A percentile compares a stretch with the other conserved stretches of the same genome.
Evolutionary conservation across 2,329 filamentous ascomycete species (phyloP).

Genomic region (Paramyrothecium sp.): DNA sequence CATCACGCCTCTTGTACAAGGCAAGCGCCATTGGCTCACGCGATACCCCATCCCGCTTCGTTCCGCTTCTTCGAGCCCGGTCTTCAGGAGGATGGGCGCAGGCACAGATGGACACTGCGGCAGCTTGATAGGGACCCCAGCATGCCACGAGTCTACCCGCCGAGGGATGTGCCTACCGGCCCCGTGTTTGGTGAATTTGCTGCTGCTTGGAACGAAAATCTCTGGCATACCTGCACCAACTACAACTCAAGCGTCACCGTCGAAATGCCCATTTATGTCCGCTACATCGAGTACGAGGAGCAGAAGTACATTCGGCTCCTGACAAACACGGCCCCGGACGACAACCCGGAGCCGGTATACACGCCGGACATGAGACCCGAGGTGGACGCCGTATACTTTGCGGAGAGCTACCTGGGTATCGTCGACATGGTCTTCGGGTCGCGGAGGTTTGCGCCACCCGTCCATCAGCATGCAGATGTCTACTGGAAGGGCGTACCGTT

Average conservation of each 20-base stretch:
- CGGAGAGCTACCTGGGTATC: not conserved
- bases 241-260: not conserved
- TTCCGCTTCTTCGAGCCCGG: not conserved
- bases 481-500: not conserved
- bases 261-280: not conserved
- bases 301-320: not conserved
- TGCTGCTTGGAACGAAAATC: not conserved
- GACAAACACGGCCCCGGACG: not conserved
- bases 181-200: not conserved
- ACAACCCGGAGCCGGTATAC: not conserved
- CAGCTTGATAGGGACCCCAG: not conserved
- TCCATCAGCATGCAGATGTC: not conserved
- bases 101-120: not conserved
- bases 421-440: not conserved
- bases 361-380: not conserved
- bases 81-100: not conserved
- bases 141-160: not conserved
- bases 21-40: not conserved
- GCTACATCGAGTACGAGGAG: not conserved
- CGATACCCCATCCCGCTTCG: not conserved
- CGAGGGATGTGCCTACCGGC: not conserved
- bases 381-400: not conserved
- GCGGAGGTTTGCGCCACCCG: too few species aligned
- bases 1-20: not conserved
- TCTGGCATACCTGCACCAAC: not conserved